Conservation (phyloP, 371 early-diverging fungal species). For the Smittium mucronatum region DNA sequence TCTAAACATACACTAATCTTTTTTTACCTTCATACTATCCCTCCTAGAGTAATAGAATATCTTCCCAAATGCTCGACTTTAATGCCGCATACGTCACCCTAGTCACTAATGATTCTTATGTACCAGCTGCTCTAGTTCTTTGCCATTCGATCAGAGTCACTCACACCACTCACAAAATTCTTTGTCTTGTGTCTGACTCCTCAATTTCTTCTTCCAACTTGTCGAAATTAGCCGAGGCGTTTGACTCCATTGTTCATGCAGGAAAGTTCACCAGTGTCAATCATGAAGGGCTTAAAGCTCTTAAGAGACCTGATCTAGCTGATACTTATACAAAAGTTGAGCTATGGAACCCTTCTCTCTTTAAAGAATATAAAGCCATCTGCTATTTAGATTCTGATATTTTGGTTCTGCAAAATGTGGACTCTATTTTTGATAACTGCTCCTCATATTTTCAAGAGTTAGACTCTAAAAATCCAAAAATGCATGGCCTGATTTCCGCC, state of each 20-base stretch:
- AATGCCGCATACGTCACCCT: slow-evolving; percentile 51
- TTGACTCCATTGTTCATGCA: slow-evolving; percentile 55
- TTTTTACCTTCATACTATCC: no score
- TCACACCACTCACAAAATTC: slow-evolving; percentile 27
- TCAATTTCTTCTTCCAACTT: slow-evolving; percentile 35
- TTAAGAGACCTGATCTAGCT: slow-evolving; percentile 81
- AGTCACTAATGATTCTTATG: slow-evolving; percentile 62
- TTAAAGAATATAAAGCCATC: slow-evolving; percentile 39
- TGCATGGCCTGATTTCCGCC: slow-evolving; percentile 54
- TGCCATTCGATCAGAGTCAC: slow-evolving; percentile 63
- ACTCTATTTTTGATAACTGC: slow-evolving; percentile 55
- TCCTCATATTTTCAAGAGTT: slow-evolving; percentile 14
- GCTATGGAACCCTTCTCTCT: slow-evolving; percentile 56
- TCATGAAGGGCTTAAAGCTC: slow-evolving; percentile 42
- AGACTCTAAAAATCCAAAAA: not conserved
- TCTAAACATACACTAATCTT: no score
- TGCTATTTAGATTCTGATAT: slow-evolving; percentile 87
- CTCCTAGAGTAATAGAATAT: no score
- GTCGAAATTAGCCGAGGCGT: slow-evolving; percentile 36
- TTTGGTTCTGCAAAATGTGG: slow-evolving; percentile 61
- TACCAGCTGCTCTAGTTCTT: slow-evolving; percentile 72
- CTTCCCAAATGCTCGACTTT: not conserved
- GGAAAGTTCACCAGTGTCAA: slow-evolving; percentile 34
- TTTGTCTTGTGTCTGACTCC: slow-evolving; percentile 56
- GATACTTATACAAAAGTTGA: slow-evolving; percentile 83